These are phyloP conservation scores for Elaeis oleifera DNA, from an alignment of 202 grass and related monocot species.

Conservation along the genomic window DNA sequence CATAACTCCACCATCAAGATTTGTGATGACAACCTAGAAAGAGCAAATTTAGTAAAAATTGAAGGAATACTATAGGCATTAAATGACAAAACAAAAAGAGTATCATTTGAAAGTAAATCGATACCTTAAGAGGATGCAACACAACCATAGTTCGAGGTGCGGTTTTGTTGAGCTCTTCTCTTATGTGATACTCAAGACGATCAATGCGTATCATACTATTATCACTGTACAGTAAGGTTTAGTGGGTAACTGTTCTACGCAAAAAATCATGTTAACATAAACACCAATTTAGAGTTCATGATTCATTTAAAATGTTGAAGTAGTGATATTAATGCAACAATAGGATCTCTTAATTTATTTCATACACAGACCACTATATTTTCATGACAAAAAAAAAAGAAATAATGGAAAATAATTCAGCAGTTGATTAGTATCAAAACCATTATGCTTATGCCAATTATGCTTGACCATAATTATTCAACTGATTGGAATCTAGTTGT, in stretches of 20 bases:
- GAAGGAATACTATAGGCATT: too few species aligned
- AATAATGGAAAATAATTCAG: neutral
- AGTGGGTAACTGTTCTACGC: conserved; percentile 11
- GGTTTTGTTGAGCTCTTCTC: conserved; percentile 90
- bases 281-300: too few species aligned
- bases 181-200: conserved; percentile 79
- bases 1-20: conserved; percentile 61
- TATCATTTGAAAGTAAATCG: neutral
- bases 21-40: conserved; percentile 75
- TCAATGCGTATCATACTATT: conserved; percentile 71
- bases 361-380: too few species aligned
- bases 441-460: neutral
- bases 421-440: neutral
- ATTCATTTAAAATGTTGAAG: too few species aligned
- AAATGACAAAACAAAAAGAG: conserved; percentile 1
- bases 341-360: too few species aligned
- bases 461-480: too few species aligned
- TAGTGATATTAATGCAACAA: too few species aligned
- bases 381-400: conserved; percentile 18
- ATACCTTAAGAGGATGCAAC: conserved; percentile 81
- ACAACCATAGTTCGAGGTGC: conserved; percentile 70
- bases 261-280: too few species aligned
- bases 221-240: conserved; percentile 54
- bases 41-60: too few species aligned
- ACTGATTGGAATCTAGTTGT: too few species aligned